Percentiles rank a stretch among this genome's conserved stretches.
These are phyloP conservation scores for Didymella arachidicola DNA, from an alignment of 2,329 filamentous ascomycete species.

Conservation along the genomic window DNA sequence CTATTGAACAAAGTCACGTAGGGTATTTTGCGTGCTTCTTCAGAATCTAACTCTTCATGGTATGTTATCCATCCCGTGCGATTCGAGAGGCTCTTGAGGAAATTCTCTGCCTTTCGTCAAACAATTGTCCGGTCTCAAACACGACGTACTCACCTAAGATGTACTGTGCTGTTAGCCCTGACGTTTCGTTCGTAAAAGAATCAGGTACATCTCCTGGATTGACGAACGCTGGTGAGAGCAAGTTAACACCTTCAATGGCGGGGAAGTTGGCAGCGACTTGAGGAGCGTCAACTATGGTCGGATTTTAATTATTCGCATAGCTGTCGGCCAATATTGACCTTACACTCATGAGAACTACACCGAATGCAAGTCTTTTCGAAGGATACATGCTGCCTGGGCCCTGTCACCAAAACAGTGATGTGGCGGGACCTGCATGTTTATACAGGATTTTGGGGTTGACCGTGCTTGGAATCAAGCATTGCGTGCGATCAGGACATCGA, in stretches of 20 bases:
- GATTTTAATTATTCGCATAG: conserved; percentile 6
- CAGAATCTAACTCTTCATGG: conserved; percentile 25
- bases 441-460: neutral
- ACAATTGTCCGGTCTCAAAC: too few species aligned
- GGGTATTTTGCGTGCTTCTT: conserved; percentile 36
- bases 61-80: conserved; percentile 36
- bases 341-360: neutral
- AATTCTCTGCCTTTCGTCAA: conserved; percentile 7
- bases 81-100: conserved; percentile 7
- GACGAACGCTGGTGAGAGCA: conserved; percentile 1
- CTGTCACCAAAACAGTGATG: neutral
- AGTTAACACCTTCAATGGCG: neutral
- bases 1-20: conserved; percentile 30
- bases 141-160: neutral
- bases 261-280: conserved; percentile 3
- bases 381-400: neutral
- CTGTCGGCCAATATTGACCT: neutral
- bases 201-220: neutral
- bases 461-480: neutral
- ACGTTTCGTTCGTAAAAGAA: neutral
- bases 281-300: neutral
- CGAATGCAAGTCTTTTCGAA: neutral
- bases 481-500: neutral
- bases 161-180: conserved; percentile 1
- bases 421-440: neutral